Base-by-base conservation (phyloP, 2,329 filamentous ascomycete species). In the Pseudocercospora ulei region DNA sequence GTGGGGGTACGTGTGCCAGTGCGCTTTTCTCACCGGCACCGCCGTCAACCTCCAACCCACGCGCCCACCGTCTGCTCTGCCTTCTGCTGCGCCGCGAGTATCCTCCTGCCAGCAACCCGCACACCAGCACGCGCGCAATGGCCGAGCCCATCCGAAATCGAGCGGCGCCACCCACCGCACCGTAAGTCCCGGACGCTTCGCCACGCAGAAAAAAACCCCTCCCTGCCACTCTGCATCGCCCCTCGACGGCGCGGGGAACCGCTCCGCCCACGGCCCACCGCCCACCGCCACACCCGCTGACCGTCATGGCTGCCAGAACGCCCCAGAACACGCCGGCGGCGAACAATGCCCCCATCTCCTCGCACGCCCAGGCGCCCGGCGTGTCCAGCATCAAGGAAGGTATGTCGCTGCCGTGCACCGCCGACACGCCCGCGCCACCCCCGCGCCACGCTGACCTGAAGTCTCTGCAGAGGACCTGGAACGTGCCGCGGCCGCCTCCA, bases 341-440 rank as follows among this genome's bases (percentile, higher is more conserved):
- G n/a, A 86, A 78, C 68, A 87, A 88, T 70, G 90, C 92, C 53
- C 90, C 90, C 51, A 96, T 98, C 67, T 93, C 87, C 38, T 96
- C 88, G 48, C 88, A 90, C 66, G 90, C 92, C 55, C 86, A 94
- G 69, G 85, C 94, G 68, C 90, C 90, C 48, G 84, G 82, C 52
- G 80, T 98, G 49, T 72, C 84, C 52, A 95, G 85, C 65, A 96
- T 98, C 70, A 90, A 88, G 65, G 90, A 98, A 78, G 90, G 90
- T 96, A 68, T 65, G 75, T 70, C 23, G 41, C 39, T 27, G 11
- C 14, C 13, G 22, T 23, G 17, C 30, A 6, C 18, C 6, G n/a
- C 30, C 30, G 18, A 36, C 18, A 18, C 24, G 9, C 12, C 13
- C 19, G 30, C 40, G 40, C 40, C 40, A 43, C 35, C 22, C 14